Conservation (phyloP, 2,329 filamentous ascomycete genomes). For the Polytolypa hystricis region DNA sequence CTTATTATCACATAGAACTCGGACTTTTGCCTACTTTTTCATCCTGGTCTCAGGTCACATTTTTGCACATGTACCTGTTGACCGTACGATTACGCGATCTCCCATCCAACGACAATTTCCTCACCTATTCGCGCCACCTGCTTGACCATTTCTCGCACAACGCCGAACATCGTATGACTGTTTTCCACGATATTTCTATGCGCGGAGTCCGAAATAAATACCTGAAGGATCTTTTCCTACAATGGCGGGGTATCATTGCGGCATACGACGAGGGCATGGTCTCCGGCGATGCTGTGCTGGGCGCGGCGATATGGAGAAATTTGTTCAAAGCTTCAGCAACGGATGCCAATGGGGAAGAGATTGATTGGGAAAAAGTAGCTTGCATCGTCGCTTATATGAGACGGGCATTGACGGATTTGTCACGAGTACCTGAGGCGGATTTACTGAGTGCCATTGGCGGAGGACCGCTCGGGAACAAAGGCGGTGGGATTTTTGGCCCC, state of each 20-base stretch:
- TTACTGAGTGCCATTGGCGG: slow-evolving; percentile 42
- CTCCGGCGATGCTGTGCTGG: slow-evolving; percentile 37
- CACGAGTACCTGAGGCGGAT: slow-evolving; percentile 42
- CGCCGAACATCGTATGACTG: slow-evolving; percentile 59
- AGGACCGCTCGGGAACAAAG: slow-evolving; percentile 24
- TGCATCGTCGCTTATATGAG: slow-evolving; percentile 54
- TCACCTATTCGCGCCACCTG: slow-evolving; percentile 77
- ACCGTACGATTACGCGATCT: slow-evolving; percentile 74
- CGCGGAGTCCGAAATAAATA: slow-evolving; percentile 48
- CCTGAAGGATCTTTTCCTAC: slow-evolving; percentile 78
- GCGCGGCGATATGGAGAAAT: slow-evolving; percentile 80
- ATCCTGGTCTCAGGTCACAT: slow-evolving; percentile 91
- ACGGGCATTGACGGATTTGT: slow-evolving; percentile 44
- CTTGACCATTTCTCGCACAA: slow-evolving; percentile 73
- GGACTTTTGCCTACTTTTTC: slow-evolving; percentile 77
- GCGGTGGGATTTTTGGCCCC: slow-evolving; percentile 24
- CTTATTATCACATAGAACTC: slow-evolving; percentile 46
- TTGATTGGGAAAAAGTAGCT: slow-evolving; percentile 51
- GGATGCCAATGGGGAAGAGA: slow-evolving; percentile 32
- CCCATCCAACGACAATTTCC: slow-evolving; percentile 51
- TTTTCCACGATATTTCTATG: slow-evolving; percentile 39
- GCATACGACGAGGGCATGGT: slow-evolving; percentile 44
- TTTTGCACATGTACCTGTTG: slow-evolving; percentile 90
- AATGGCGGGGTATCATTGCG: slow-evolving; percentile 79
- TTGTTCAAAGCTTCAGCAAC: slow-evolving; percentile 62